Evolutionary conservation across 1,284 basidiomycete genomes (phyloP), one percentile per base, ranked within the genome.

Genomic region (Apiotrichum laibachii): DNA sequence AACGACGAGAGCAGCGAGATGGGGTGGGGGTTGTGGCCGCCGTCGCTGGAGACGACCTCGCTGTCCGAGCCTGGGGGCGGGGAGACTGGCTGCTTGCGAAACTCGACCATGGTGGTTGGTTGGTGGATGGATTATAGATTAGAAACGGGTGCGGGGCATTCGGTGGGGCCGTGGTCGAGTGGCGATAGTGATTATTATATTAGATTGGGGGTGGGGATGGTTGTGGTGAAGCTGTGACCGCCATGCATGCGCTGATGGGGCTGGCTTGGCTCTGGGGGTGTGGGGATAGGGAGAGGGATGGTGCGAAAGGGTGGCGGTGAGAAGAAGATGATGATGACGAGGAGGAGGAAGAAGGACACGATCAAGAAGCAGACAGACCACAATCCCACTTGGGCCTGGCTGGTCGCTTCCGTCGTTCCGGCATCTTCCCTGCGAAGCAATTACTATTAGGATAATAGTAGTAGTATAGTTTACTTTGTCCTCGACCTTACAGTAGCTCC

Each of bases 1-100:
- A 74, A 37, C 0, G 67, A 63, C 35, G 67, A 66, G 13, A 74
- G 64, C 8, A 74, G 62, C 26, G 71, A 72, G 18, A 70, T 48
- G 3, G 66, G 68, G 8, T 50, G 56, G 6, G 57, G 48, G 5
- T 53, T 43, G 12, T 60, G 53, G 13, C 35, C 22, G 12, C 56
- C 59, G 31, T 57, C 58, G 37, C 58, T 57, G 46, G 56, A 50
- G n/a, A 55, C 1, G 1, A 42, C 37, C 8, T 64, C 63, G 44
- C 35, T 53, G 47, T 64, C 60, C 7, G 57, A 64, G 12, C 48
- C 43, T 5, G 53, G 49, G 1, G 50, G 46, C 2, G 62, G 50
- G 6, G 62, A 26, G 8, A 64, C 47, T 16, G 63, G 57, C 46
- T 64, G 63, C 43, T 60, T 61, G 31, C 44, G 55, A 34, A 64